These are phyloP conservation scores for Malus asiatica DNA, from an alignment of 306 rosid species.

Conservation along the genomic window DNA sequence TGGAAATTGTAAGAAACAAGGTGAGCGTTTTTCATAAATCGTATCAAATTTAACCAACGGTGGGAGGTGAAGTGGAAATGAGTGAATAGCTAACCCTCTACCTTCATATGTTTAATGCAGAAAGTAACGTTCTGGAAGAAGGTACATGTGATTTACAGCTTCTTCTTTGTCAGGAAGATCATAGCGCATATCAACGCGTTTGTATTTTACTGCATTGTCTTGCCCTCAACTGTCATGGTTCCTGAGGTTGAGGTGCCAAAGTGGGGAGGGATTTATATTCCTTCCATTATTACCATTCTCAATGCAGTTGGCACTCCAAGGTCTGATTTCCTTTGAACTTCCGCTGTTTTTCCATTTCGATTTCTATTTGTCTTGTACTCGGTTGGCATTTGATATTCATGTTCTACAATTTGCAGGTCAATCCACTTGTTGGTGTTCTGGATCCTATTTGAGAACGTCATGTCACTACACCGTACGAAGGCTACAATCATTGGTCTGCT, in stretches of 20 bases:
- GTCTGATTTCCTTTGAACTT: slow-evolving; percentile 23
- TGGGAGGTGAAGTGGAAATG: background rate
- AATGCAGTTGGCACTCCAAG: slow-evolving; percentile 83
- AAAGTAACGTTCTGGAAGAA: slow-evolving; percentile 72
- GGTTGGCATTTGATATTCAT: background rate
- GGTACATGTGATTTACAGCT: slow-evolving; percentile 76
- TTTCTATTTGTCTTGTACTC: background rate
- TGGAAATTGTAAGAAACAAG: slow-evolving; percentile 69
- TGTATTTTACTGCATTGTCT: slow-evolving; percentile 60
- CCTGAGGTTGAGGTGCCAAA: slow-evolving; percentile 80
- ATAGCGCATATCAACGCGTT: slow-evolving; percentile 75
- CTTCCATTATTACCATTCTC: slow-evolving; percentile 66
- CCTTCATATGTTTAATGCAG: slow-evolving; percentile 35
- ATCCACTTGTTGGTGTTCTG: slow-evolving; percentile 62
- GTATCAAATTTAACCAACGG: background rate
- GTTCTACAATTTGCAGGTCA: slow-evolving; percentile 41
- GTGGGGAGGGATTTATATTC: slow-evolving; percentile 82
- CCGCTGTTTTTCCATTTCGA: background rate
- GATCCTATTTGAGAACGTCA: slow-evolving; percentile 85
- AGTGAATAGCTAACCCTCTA: background rate
- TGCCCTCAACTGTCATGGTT: slow-evolving; percentile 75
- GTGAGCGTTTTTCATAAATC: slow-evolving; percentile 21
- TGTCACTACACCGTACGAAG: slow-evolving; percentile 82
- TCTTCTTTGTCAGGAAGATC: slow-evolving; percentile 78
- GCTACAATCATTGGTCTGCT: slow-evolving; percentile 77